Conservation (phyloP, 768 basidiomycete genomes). For the Grammothele lineata region DNA sequence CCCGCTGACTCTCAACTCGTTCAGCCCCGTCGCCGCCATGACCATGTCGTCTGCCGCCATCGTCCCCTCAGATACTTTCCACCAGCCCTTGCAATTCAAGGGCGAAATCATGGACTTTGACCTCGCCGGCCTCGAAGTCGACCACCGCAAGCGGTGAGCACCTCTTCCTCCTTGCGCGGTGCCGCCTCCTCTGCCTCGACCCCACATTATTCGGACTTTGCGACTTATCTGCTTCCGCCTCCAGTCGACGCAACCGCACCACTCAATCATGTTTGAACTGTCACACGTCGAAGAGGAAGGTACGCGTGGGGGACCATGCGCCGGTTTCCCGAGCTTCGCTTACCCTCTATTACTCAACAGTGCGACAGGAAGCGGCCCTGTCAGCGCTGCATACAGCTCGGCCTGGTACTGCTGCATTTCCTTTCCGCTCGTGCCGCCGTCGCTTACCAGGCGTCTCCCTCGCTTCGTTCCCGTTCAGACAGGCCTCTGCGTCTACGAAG, state of each 20-base stretch:
- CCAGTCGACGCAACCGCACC: constrained; percentile 85
- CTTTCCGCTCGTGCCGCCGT: no score
- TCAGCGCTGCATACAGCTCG: constrained; percentile 85
- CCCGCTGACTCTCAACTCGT: constrained; percentile 6
- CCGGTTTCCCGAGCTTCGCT: not conserved
- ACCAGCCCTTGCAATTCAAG: constrained; percentile 53
- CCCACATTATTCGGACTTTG: no score
- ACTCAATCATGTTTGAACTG: constrained; percentile 86
- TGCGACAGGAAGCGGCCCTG: constrained; percentile 92
- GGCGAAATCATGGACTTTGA: constrained; percentile 78
- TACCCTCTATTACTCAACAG: constrained; percentile 36
- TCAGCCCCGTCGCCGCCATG: constrained; percentile 12
- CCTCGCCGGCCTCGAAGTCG: constrained; percentile 26
- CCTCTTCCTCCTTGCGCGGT: constrained; percentile 1
- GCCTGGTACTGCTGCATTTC: no score
- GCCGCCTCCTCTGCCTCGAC: not conserved
- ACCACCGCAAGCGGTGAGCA: constrained; percentile 29
- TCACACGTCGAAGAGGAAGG: constrained; percentile 93
- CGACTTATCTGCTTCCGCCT: constrained; percentile 54
- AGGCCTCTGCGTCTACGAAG: constrained; percentile 92
- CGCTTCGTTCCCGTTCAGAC: constrained; percentile 43
- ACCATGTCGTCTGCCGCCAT: constrained; percentile 17
- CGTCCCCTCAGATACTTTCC: constrained; percentile 15
- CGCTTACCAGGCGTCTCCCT: no score
- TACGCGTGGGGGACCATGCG: constrained; percentile 27